phyloP scores from a whole-genome alignment of 257 asterid genomes.

The Solanum ahanhuiri region DNA sequence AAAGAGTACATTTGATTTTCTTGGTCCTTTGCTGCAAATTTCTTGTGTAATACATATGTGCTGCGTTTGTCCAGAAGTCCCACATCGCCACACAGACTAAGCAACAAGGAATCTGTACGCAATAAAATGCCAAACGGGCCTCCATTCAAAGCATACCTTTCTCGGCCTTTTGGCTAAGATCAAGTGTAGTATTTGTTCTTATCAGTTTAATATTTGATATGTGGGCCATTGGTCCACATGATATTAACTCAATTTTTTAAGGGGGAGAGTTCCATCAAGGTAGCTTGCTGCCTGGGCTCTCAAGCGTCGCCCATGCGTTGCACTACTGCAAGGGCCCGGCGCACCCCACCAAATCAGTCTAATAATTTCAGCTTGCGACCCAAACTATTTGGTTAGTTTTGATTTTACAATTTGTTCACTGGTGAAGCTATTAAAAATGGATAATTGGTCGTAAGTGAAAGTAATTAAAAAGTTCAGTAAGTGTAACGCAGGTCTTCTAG shows the following conservation, averaged over 20 bases:
- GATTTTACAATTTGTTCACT: no score
- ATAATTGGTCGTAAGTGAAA: no score
- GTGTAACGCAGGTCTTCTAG: no score
- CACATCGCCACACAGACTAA: not conserved
- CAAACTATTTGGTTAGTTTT: no score
- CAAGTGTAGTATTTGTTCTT: constrained; percentile 30
- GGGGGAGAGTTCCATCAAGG: not conserved
- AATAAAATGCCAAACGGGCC: not conserved
- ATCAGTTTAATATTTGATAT: constrained; percentile 29
- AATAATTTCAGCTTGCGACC: not conserved
- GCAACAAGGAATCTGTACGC: not conserved
- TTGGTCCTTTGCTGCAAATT: not conserved
- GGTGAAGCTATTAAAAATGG: no score
- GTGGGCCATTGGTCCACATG: not conserved
- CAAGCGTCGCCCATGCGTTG: not conserved
- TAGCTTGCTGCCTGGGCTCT: not conserved
- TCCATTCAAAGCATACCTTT: constrained; percentile 12
- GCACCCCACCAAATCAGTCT: not conserved
- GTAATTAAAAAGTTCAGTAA: no score
- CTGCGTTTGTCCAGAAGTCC: not conserved
- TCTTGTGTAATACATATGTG: not conserved
- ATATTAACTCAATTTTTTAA: constrained; percentile 9
- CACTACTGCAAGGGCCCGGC: not conserved
- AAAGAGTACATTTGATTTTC: not conserved
- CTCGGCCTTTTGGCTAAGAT: constrained; percentile 55